Base-by-base conservation (phyloP, 345 rosid genomes). In the Chamaenerion angustifolium region DNA sequence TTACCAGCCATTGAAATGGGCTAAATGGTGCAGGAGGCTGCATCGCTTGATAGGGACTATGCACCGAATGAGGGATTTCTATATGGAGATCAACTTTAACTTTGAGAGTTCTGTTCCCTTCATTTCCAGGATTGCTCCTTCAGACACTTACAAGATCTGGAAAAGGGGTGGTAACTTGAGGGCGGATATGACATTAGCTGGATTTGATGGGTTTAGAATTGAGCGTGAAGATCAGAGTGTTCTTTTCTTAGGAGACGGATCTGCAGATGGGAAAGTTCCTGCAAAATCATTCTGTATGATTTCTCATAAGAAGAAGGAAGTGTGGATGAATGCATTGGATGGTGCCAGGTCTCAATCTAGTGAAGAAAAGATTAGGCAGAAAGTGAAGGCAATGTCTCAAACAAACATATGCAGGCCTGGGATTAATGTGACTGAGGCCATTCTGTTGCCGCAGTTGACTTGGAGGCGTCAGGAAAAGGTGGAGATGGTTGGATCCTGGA, bases 51-150 rank as follows among this genome's bases (percentile, higher is more conserved):
- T 87, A 0, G 87, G 66, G 10, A 80, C 88, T 1, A 83, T 84
- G 96, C 67, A 61, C 11, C 71, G 79, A 73, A 87, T 92, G 96
- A 72, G 95, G 62, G 98, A 92, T 66, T 92, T 92, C 56, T 92
- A 92, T 65, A 82, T 92, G 90, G 98, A 92, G 63, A 87, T 92
- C 44, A 80, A 81, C 0, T 92, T 92, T 75, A 83, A 92, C 45
- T 92, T 92, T 57, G 96, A 92, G 65, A 92, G 98, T 68, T 82
- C 94, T 16, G 95, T 92, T 53, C 96, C 98, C 53, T 92, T 92
- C 74, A 76, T 92, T 14, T 78, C 96, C 0, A 78, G 88, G 68
- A 80, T 92, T 49, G 95, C 96, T 5, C 96, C 98, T 19, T 92
- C 96, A 16, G 96, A 92, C 65, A 92, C 98, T 6, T 92, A 92